Evolutionary conservation across 2,329 filamentous ascomycete species (phyloP), one percentile per base, ranked within the genome.

Genomic region (Pseudodiploospora longispora): DNA sequence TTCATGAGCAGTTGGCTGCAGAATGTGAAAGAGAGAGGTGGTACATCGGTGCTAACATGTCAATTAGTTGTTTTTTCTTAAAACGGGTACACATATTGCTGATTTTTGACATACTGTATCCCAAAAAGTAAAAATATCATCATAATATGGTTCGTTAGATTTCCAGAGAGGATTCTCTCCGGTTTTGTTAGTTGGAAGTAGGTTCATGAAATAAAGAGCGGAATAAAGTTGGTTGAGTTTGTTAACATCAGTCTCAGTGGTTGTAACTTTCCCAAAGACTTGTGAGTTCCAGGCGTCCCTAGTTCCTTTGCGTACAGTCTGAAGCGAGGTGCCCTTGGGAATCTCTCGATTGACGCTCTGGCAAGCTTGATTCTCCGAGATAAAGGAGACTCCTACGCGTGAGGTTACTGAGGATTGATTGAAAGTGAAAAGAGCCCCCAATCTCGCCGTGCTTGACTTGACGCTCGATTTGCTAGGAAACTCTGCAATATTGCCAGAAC

Each of bases 91-190:
- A 5, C 5, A 12, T 2, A 8, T 2, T 35, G 10, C 9, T 9
- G 32, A 2, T 9, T 9, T 9, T n/a, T 7, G 12, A 42, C 52
- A 41, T 43, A 59, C 52, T 28, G 56, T 62, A 47, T 78, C 75
- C 83, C 83, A 87, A 27, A 83, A 72, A 0, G 83, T 86, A 55
- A 84, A 85, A 10, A 82, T 76, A 47, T 87, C 83, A 47, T 84
- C 78, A 54, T 83, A 87, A 54, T 84, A 85, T 2, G 83, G 82
- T 58, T 87, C 83, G 0, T 57, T 53, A 1, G 78, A 81, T 2
- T 64, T 57, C 82, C 83, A 87, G 0, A 71, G 60, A 0, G 82
- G 82, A 47, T 86, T 87, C 56, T 87, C 83, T 0, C 80, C 82
- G 0, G 82, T 85, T 49, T 80, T 77, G 56, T 87, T 84, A 1